Evolutionary conservation across 495 filamentous ascomycete species (phyloP).

Genomic region (Achaetomiella virescens): DNA sequence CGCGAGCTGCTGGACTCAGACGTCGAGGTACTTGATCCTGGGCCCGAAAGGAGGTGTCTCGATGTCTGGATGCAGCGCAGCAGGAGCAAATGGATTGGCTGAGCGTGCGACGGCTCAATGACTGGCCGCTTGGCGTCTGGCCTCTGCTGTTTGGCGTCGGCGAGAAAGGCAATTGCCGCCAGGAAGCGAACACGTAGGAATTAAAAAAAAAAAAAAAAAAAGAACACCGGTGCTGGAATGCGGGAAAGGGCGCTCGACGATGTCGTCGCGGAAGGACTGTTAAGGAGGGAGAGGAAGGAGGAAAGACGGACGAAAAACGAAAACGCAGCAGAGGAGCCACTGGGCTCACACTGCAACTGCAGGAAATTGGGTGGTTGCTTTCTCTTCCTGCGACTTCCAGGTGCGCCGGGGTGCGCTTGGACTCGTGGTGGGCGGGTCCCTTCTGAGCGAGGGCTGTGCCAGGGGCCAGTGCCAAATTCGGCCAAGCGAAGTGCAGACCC

Average conservation of each 20-base stretch:
- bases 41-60: conserved; percentile 22
- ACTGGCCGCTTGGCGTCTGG: conserved; percentile 13
- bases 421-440: neutral
- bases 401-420: conserved; percentile 1
- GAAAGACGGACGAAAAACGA: too few relatives aligned
- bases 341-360: neutral
- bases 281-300: neutral
- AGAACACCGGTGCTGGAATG: neutral
- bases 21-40: conserved; percentile 8
- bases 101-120: conserved; percentile 4
- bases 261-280: neutral
- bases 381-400: conserved; percentile 1
- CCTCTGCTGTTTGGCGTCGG: neutral
- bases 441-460: conserved; percentile 1
- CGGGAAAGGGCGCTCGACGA: neutral
- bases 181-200: neutral
- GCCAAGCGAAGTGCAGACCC: conserved; percentile 1
- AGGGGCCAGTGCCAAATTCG: neutral
- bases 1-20: conserved; percentile 6
- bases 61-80: conserved; percentile 5
- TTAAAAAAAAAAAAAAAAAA: neutral
- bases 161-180: neutral
- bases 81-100: conserved; percentile 27
- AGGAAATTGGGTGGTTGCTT: conserved; percentile 7
- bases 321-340: neutral